These are phyloP conservation scores for Halophytophthora batemanensis DNA, from an alignment of 352 stramenopile species.

Conservation along the genomic window DNA sequence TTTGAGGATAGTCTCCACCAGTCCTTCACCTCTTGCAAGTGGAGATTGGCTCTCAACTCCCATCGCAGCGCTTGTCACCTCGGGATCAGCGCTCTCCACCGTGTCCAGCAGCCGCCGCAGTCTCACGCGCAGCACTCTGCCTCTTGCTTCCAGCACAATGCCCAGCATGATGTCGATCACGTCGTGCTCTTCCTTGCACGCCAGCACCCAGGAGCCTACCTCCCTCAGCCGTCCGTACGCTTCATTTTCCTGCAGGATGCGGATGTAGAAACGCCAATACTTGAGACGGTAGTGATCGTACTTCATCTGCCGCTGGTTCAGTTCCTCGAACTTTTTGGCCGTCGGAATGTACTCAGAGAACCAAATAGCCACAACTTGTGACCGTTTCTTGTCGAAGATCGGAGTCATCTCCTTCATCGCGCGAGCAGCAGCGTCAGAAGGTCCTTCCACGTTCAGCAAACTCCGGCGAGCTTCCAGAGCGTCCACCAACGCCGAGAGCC, in stretches of 20 bases:
- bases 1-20: slow-evolving; percentile 32
- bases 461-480: slow-evolving; percentile 23
- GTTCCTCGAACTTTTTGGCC: slow-evolving; percentile 75
- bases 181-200: slow-evolving; percentile 82
- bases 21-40: slow-evolving; percentile 1
- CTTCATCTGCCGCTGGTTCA: slow-evolving; percentile 83
- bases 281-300: slow-evolving; percentile 75
- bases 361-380: slow-evolving; percentile 70
- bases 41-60: slow-evolving; percentile 1
- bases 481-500: slow-evolving; percentile 13
- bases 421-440: slow-evolving; percentile 29
- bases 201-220: slow-evolving; percentile 60
- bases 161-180: slow-evolving; percentile 75
- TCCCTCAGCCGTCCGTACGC: slow-evolving; percentile 67
- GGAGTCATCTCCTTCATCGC: slow-evolving; percentile 53
- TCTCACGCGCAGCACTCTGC: slow-evolving; percentile 34
- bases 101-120: slow-evolving; percentile 19
- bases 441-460: slow-evolving; percentile 13
- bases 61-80: slow-evolving; percentile 1
- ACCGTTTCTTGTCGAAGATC: slow-evolving; percentile 64
- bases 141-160: slow-evolving; percentile 41
- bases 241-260: slow-evolving; percentile 44
- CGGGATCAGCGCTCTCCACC: neutral
- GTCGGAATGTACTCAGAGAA: slow-evolving; percentile 66
- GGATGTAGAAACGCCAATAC: slow-evolving; percentile 69